A percentile compares a stretch with the other conserved stretches of the same genome.
phyloP scores from a whole-genome alignment of 768 basidiomycete species.

The Panellus pusillus region DNA sequence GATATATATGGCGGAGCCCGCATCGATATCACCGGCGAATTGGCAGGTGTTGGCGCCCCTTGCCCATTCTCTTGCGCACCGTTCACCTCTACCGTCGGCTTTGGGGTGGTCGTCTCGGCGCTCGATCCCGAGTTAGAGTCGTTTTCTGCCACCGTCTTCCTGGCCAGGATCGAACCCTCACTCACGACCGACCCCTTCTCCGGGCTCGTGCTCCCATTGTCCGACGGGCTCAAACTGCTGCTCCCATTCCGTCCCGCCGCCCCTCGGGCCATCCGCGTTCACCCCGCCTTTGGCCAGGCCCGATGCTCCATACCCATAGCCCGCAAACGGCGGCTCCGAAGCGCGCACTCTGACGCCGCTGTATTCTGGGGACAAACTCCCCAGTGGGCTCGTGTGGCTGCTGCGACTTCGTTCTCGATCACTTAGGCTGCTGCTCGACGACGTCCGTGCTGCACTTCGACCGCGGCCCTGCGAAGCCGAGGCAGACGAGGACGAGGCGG shows the following conservation, averaged over 20 bases:
- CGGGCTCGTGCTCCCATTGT: slow-evolving; percentile 39
- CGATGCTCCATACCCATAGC: slow-evolving; percentile 10
- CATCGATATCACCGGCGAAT: slow-evolving; percentile 49
- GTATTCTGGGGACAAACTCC: slow-evolving; percentile 41
- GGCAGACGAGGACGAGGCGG: slow-evolving; percentile 38
- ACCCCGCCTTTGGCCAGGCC: slow-evolving; percentile 27
- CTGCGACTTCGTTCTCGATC: slow-evolving; percentile 27
- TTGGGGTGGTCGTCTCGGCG: slow-evolving; percentile 15
- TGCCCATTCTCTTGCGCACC: too few relatives aligned
- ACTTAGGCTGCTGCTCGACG: slow-evolving; percentile 24
- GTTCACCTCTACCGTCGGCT: slow-evolving; percentile 15
- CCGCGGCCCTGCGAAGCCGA: slow-evolving; percentile 53
- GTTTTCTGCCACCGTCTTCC: neutral
- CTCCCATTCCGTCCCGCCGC: slow-evolving; percentile 18
- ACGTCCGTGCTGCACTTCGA: slow-evolving; percentile 16
- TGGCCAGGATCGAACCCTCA: slow-evolving; percentile 29
- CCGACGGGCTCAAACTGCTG: slow-evolving; percentile 18
- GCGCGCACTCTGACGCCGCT: slow-evolving; percentile 20
- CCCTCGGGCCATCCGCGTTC: slow-evolving; percentile 25
- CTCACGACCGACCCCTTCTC: slow-evolving; percentile 38
- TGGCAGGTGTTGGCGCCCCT: slow-evolving; percentile 58
- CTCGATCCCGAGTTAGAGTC: slow-evolving; percentile 18
- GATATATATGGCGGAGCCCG: slow-evolving; percentile 24
- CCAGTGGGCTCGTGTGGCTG: slow-evolving; percentile 34
- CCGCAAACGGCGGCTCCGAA: slow-evolving; percentile 31